Evolutionary conservation across 2,329 filamentous ascomycete species (phyloP).

Genomic region (Malbranchea cinnamomea): DNA sequence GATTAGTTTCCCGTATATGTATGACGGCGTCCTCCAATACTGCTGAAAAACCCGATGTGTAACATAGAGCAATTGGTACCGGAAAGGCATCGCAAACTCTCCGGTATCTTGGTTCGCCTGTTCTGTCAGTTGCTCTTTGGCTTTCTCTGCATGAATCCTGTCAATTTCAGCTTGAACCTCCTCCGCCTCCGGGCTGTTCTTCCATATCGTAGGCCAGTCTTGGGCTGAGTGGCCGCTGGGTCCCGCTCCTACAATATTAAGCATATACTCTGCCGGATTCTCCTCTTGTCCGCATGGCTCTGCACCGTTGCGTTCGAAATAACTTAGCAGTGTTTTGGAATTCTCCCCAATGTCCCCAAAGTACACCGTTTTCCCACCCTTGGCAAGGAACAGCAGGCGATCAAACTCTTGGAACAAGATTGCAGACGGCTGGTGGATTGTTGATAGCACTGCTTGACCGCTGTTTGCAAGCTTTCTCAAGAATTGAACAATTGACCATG

Average conservation of each 20-base stretch:
- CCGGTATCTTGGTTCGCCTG: conserved; percentile 24
- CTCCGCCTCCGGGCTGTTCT: conserved; percentile 38
- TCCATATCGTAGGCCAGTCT: conserved; percentile 50
- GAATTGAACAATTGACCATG: conserved; percentile 73
- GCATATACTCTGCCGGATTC: conserved; percentile 63
- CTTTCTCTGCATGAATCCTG: conserved; percentile 36
- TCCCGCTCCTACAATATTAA: conserved; percentile 41
- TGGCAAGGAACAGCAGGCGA: conserved; percentile 44
- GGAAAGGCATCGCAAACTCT: conserved; percentile 68
- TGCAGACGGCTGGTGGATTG: conserved; percentile 84
- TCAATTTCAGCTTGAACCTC: conserved; percentile 43
- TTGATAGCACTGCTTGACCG: conserved; percentile 80
- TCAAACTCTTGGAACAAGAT: conserved; percentile 79
- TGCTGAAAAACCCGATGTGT: conserved; percentile 66
- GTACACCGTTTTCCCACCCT: conserved; percentile 51
- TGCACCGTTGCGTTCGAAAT: conserved; percentile 50
- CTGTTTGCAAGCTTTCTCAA: conserved; percentile 74
- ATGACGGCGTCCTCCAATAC: conserved; percentile 75
- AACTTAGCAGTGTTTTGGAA: conserved; percentile 41
- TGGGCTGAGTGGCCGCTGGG: conserved; percentile 50
- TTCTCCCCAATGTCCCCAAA: conserved; percentile 50
- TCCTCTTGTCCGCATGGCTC: conserved; percentile 42
- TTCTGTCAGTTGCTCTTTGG: conserved; percentile 16
- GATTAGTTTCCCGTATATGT: conserved; percentile 65
- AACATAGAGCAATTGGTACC: conserved; percentile 49